Percentiles rank a stretch among this genome's conserved stretches.
phyloP scores from a whole-genome alignment of 192 early-diverging fungal species.

The Funneliformis mosseae region DNA sequence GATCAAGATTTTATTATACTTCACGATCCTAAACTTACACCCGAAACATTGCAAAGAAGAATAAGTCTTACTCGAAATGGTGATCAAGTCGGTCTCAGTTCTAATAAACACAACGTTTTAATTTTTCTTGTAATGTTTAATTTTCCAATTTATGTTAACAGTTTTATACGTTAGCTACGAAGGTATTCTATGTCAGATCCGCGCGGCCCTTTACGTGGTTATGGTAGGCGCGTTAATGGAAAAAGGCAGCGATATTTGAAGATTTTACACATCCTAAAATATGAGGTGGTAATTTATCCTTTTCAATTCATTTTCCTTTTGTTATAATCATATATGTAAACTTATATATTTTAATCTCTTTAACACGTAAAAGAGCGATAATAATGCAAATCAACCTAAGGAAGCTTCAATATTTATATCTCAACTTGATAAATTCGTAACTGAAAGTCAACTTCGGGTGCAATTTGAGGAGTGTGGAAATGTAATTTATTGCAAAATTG shows the following conservation, averaged over 20 bases:
- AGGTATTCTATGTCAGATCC: neutral
- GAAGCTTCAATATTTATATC: slow-evolving; percentile 4
- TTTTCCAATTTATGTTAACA: neutral
- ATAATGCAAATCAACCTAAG: neutral
- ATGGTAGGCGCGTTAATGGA: neutral
- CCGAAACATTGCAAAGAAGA: neutral
- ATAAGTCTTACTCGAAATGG: neutral
- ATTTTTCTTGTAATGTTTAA: neutral
- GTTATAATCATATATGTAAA: neutral
- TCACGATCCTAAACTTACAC: slow-evolving; percentile 3
- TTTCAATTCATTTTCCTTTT: neutral
- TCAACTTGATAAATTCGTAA: neutral
- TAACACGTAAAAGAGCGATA: neutral
- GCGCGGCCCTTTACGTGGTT: neutral
- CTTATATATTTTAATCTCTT: neutral
- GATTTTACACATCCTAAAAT: neutral
- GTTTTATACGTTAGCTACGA: slow-evolving; percentile 1
- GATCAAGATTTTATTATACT: slow-evolving; percentile 4
- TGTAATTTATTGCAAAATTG: slow-evolving; percentile 40
- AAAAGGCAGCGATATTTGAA: neutral
- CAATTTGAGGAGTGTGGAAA: slow-evolving; percentile 13
- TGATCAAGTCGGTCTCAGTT: neutral
- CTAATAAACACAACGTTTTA: neutral
- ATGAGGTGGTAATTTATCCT: slow-evolving; percentile 3
- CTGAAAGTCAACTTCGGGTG: neutral